phyloP scores from a whole-genome alignment of 2,329 filamentous ascomycete species.

The Chrysoporthe deuterocubensis region DNA sequence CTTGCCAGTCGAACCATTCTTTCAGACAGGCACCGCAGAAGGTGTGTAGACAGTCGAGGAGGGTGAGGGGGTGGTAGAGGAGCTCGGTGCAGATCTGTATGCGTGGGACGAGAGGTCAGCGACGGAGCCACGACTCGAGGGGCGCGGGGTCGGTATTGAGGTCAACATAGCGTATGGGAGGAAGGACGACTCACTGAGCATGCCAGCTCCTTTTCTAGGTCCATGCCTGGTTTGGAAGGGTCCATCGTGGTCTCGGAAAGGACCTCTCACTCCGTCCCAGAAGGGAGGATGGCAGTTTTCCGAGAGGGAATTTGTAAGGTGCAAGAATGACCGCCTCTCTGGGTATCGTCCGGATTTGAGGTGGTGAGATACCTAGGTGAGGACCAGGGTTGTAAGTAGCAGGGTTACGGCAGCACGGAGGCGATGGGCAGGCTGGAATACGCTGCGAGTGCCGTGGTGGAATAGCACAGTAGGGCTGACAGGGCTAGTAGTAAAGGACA shows the following conservation, averaged over 20 bases:
- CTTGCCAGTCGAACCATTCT: constrained; percentile 91
- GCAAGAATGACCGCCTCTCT: neutral
- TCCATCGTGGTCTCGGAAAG: constrained; percentile 46
- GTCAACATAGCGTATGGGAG: constrained; percentile 9
- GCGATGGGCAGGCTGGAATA: constrained; percentile 6
- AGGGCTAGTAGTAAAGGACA: constrained; percentile 3
- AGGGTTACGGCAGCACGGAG: constrained; percentile 13
- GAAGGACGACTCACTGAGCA: constrained; percentile 75
- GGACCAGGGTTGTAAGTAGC: constrained; percentile 41
- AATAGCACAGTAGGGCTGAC: constrained; percentile 6
- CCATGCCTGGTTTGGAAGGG: constrained; percentile 57
- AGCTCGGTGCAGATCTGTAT: constrained; percentile 93
- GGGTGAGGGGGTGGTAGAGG: constrained; percentile 85
- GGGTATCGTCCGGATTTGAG: constrained; percentile 3
- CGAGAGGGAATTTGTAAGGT: constrained; percentile 2
- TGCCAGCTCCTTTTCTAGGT: constrained; percentile 91
- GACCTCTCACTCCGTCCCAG: constrained; percentile 18
- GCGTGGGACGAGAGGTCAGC: constrained; percentile 23
- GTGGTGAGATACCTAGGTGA: constrained; percentile 12
- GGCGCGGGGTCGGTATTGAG: constrained; percentile 1
- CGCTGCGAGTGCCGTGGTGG: constrained; percentile 30
- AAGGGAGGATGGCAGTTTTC: constrained; percentile 15
- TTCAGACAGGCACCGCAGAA: constrained; percentile 96
- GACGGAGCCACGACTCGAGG: constrained; percentile 11
- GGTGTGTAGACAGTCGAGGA: constrained; percentile 92